phyloP scores from a whole-genome alignment of 2,329 filamentous ascomycete species.

The Trichoderma sp. region DNA sequence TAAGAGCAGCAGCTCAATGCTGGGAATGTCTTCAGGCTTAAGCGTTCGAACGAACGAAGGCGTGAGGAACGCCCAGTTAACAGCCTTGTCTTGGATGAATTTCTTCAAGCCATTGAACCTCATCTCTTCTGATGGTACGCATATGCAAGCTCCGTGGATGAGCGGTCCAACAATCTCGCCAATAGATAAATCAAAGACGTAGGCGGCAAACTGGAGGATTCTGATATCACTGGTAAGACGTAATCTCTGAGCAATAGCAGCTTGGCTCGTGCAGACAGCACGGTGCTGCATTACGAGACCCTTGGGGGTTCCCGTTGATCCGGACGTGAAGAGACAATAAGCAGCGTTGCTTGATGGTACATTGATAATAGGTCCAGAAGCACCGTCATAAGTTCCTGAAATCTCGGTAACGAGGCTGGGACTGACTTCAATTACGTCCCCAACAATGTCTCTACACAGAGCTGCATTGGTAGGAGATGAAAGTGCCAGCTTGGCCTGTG shows the following conservation, averaged over 20 bases:
- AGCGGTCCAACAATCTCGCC: slow-evolving; percentile 23
- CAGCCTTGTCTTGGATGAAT: not conserved
- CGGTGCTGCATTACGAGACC: slow-evolving; percentile 40
- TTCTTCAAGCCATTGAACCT: slow-evolving; percentile 14
- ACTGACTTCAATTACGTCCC: slow-evolving; percentile 11
- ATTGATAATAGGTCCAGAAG: not conserved
- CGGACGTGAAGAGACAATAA: slow-evolving; percentile 58
- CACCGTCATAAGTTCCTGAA: not conserved
- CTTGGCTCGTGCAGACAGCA: slow-evolving; percentile 16
- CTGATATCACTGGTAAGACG: not conserved
- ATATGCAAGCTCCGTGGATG: slow-evolving; percentile 22
- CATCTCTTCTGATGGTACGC: slow-evolving; percentile 24
- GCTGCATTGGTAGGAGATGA: slow-evolving; percentile 12
- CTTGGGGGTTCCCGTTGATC: slow-evolving; percentile 59
- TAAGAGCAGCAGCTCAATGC: slow-evolving; percentile 49
- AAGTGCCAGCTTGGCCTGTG: not conserved
- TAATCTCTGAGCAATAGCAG: slow-evolving; percentile 6
- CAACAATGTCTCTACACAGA: slow-evolving; percentile 2
- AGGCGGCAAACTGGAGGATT: slow-evolving; percentile 30
- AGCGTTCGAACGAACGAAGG: slow-evolving; percentile 38
- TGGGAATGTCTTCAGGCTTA: slow-evolving; percentile 47
- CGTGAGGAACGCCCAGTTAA: slow-evolving; percentile 24
- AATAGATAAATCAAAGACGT: slow-evolving; percentile 30
- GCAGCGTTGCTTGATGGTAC: slow-evolving; percentile 16
- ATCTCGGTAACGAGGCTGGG: not conserved